phyloP scores from a whole-genome alignment of 2,329 filamentous ascomycete species.

The Trichoderma sp. region DNA sequence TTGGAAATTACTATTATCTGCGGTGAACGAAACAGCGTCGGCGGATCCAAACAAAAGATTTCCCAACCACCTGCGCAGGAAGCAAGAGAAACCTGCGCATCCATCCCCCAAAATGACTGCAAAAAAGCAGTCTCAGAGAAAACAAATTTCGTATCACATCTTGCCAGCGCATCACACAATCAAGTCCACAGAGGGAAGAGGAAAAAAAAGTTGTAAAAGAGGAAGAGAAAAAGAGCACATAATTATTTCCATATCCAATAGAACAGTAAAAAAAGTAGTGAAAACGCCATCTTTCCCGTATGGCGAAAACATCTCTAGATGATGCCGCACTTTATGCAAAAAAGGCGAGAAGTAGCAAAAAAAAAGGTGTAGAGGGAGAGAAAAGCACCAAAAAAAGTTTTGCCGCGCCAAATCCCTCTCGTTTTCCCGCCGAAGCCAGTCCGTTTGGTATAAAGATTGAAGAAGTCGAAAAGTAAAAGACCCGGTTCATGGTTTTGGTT shows the following conservation, averaged over 20 bases:
- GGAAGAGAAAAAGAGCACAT: conserved; percentile 4
- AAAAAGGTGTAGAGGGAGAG: background rate
- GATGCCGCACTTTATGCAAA: conserved; percentile 24
- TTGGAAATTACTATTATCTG: conserved; percentile 26
- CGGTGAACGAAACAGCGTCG: background rate
- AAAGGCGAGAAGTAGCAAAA: conserved; percentile 22
- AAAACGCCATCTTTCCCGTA: conserved; percentile 26
- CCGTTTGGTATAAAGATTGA: background rate
- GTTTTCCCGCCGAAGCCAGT: conserved; percentile 18
- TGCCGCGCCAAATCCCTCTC: conserved; percentile 12
- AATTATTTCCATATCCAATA: conserved; percentile 23
- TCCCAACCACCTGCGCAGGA: background rate
- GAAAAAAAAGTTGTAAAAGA: background rate
- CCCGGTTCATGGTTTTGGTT: conserved; percentile 1
- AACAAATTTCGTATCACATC: conserved; percentile 23
- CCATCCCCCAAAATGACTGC: background rate
- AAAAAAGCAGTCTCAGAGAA: conserved; percentile 10
- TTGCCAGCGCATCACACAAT: conserved; percentile 22
- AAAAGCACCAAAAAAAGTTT: background rate
- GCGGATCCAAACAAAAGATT: conserved; percentile 15
- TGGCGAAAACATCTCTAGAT: conserved; percentile 19
- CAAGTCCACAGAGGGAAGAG: background rate
- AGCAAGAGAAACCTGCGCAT: background rate
- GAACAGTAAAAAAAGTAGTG: background rate
- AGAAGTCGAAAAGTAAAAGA: background rate